Evolutionary conservation across 148 eudicot species (phyloP), one percentile per base, ranked within the genome.

Genomic region (Mesembryanthemum crystallinum): DNA sequence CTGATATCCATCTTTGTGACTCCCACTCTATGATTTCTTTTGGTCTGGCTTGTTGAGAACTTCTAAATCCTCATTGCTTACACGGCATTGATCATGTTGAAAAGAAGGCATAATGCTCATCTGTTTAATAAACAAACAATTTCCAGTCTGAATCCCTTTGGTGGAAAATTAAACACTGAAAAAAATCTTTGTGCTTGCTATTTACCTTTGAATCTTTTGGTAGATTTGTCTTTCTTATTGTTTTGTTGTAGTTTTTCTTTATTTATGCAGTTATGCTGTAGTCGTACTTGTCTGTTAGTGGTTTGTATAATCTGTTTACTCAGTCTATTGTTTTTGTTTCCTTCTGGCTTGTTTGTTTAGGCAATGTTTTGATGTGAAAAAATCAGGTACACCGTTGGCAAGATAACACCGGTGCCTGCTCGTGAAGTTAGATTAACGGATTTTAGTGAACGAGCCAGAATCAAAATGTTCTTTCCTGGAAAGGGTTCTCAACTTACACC

Each of bases 361-460:
- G 51, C 28, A 21, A 37, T 21, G 5, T 54, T 30, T 69, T 58
- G 9, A 14, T 67, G 9, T 60, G 35, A 10, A 33, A 64, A 78
- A 57, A 59, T 4, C 84, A 96, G 99, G 92, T 96, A 96, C 73
- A 89, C 99, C 72, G 99, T 92, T 66, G 99, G 99, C 51, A 96
- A 96, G 91, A 96, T 96, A 76, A 96, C 97, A 47, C 99, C 99
- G 35, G 89, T 96, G 20, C 98, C 94, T 39, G 83, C 82, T 81
- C 92, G 99, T 58, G 94, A 92, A 87, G 99, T 96, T 74, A 83
- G 99, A 78, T 73, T 83, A 64, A 89, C 97, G 24, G 99, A 96
- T 86, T 96, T 96, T 86, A 92, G 94, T 66, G 79, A 83, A 69
- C 86, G 86, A 58, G 99, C 98, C 33, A 91, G 98, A 80, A 88